Evolutionary conservation across 2,329 filamentous ascomycete species (phyloP).

Genomic region (Dendryphion nanum): DNA sequence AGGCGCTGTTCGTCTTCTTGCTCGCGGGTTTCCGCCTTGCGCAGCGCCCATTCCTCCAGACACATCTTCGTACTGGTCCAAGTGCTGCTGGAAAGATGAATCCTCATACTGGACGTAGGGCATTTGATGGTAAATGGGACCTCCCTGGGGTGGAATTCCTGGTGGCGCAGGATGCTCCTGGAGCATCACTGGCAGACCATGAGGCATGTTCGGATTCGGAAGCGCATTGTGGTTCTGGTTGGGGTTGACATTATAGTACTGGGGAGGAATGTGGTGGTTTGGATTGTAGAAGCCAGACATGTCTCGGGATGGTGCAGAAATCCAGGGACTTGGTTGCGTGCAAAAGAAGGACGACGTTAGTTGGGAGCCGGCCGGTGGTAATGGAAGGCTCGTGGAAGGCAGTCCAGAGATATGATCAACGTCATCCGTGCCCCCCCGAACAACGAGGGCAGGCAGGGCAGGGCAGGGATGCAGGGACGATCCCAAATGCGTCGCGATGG

Average conservation of each 20-base stretch:
- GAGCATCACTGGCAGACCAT: slow-evolving; percentile 21
- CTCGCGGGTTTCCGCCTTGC: slow-evolving; percentile 26
- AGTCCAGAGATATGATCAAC: slow-evolving; percentile 33
- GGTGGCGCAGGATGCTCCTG: slow-evolving; percentile 25
- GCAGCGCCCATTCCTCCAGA: slow-evolving; percentile 24
- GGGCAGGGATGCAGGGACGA: slow-evolving; percentile 34
- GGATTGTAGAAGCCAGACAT: slow-evolving; percentile 40
- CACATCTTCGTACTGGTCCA: slow-evolving; percentile 37
- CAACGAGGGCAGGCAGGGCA: slow-evolving; percentile 16
- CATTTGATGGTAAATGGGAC: slow-evolving; percentile 30
- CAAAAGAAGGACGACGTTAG: neutral
- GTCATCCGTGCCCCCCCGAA: slow-evolving; percentile 34
- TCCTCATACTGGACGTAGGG: slow-evolving; percentile 32
- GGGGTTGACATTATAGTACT: slow-evolving; percentile 37
- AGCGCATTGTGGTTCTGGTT: slow-evolving; percentile 27
- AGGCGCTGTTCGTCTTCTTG: slow-evolving; percentile 29
- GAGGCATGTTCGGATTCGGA: slow-evolving; percentile 20
- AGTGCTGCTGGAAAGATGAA: slow-evolving; percentile 29
- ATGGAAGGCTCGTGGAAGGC: slow-evolving; percentile 24
- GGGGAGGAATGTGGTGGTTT: slow-evolving; percentile 32
- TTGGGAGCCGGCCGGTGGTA: slow-evolving; percentile 18
- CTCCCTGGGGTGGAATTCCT: slow-evolving; percentile 30
- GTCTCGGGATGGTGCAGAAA: too few relatives aligned
- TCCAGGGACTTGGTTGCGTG: too few relatives aligned
- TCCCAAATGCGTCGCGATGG: slow-evolving; percentile 31